Percentiles rank a stretch among this genome's conserved stretches.
phyloP scores from a whole-genome alignment of 164 flowering plant species.

The Berberis thunbergii region DNA sequence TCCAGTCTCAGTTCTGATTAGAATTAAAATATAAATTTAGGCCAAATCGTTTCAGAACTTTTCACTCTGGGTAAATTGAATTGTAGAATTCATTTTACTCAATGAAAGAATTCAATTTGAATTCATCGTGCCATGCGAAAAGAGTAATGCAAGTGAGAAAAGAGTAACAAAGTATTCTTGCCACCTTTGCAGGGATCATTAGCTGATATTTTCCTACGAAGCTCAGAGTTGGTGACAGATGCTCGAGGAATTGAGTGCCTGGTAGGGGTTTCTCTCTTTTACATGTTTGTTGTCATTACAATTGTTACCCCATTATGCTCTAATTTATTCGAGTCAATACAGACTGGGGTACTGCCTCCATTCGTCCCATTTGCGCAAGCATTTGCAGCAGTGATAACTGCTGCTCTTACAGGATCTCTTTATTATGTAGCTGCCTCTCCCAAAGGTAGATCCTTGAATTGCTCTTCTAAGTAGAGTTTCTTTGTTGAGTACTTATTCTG shows the following conservation, averaged over 20 bases:
- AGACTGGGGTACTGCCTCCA: conserved; percentile 94
- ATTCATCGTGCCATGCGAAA: no score
- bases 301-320: background rate
- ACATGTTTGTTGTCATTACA: background rate
- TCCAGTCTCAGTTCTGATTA: no score
- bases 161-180: no score
- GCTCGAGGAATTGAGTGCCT: conserved; percentile 74
- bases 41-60: no score
- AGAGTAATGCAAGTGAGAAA: no score
- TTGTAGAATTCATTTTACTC: no score
- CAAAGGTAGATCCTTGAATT: conserved; percentile 41
- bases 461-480: background rate
- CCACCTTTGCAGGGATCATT: conserved; percentile 55
- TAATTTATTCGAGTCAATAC: conserved; percentile 9
- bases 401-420: conserved; percentile 90
- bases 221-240: conserved; percentile 58
- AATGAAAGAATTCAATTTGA: no score
- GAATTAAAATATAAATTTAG: no score
- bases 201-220: conserved; percentile 70
- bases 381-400: conserved; percentile 87
- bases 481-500: background rate
- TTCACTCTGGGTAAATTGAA: no score
- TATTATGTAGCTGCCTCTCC: conserved; percentile 92
- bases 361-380: conserved; percentile 97
- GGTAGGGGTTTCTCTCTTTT: conserved; percentile 25